Base-by-base conservation (phyloP, 306 rosid species). In the Datisca glomerata region DNA sequence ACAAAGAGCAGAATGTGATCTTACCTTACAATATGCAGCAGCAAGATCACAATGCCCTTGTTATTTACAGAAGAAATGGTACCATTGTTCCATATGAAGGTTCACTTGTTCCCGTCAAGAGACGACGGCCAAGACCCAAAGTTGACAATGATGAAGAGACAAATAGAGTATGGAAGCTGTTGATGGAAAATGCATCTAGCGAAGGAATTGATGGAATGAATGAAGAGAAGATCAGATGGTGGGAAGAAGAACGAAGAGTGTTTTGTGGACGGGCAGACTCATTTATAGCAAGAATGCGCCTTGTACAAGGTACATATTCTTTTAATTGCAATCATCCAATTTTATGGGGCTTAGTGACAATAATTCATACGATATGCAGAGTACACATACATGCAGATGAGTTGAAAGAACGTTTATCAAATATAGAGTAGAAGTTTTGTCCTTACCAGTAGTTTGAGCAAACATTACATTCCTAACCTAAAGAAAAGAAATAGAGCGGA, bases 71-170 rank as follows among this genome's bases (percentile, higher is more conserved):
- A 55, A 48, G 72, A 48, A 60, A 63, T 31, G 92, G 78, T 45
- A 34, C 86, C 45, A 48, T 81, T 20, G 58, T 86, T 49, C 74
- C 86, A 43, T 76, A 57, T 46, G 59, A 47, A 16, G 77, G 73
- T 34, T 13, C 25, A 31, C 10, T 49, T 21, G 40, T 12, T 63
- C 85, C 87, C 38, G 49, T 64, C 33, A 89, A 67, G 72, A 89
- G 73, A 65, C 68, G 68, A 28, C 65, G 60, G 10, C 76, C 78
- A 16, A 76, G 85, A 20, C 77, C 98, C 25, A 89, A 71, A 67
- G 98, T 89, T 65, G 78, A 80, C 63, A 81, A 84, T 45, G 98
- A 89, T 55, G 81, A 63, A 16, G 95, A 89, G 74, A 84, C 98
- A 44, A 67, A 66, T 49, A 76, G 75, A 73, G 95, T 83, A 28